Conservation (phyloP, 2,329 filamentous ascomycete genomes). For the Cladosporium sphaerospermum region DNA sequence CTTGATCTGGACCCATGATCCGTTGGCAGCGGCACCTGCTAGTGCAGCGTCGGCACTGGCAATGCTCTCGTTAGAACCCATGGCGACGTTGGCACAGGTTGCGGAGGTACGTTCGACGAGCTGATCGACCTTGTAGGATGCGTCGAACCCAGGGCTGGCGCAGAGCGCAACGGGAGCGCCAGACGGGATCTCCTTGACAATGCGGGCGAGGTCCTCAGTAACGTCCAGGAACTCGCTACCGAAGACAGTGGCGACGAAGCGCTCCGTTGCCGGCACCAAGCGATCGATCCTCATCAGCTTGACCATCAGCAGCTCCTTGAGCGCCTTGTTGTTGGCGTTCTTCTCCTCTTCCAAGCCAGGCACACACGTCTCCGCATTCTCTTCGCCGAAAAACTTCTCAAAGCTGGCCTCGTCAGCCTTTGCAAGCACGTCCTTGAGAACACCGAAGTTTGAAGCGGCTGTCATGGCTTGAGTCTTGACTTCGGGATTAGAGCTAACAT, state of each 20-base stretch:
- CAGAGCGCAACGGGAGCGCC: slow-evolving; percentile 84
- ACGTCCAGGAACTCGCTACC: slow-evolving; percentile 75
- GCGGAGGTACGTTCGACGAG: slow-evolving; percentile 78
- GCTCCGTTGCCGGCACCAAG: slow-evolving; percentile 86
- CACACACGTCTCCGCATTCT: slow-evolving; percentile 77
- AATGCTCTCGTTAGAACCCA: slow-evolving; percentile 94
- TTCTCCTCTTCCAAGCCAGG: slow-evolving; percentile 63
- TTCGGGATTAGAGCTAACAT: slow-evolving; percentile 64
- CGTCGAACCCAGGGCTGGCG: slow-evolving; percentile 94
- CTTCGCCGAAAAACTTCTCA: slow-evolving; percentile 77
- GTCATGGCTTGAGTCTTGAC: slow-evolving; percentile 62
- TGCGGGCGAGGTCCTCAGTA: slow-evolving; percentile 76
- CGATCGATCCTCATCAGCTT: slow-evolving; percentile 94
- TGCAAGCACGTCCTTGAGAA: slow-evolving; percentile 68
- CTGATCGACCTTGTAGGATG: slow-evolving; percentile 97
- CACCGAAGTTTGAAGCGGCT: slow-evolving; percentile 60
- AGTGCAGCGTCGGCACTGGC: slow-evolving; percentile 94
- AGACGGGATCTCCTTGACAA: slow-evolving; percentile 76
- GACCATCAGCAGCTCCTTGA: slow-evolving; percentile 79
- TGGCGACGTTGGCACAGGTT: slow-evolving; percentile 92
- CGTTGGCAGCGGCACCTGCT: slow-evolving; percentile 80
- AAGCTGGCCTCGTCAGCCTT: slow-evolving; percentile 59
- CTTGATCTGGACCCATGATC: slow-evolving; percentile 96
- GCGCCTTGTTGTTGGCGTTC: slow-evolving; percentile 59
- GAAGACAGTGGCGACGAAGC: slow-evolving; percentile 83